These are phyloP conservation scores for Coemansia sp. DNA, from an alignment of 192 early-diverging fungal genomes.

Conservation along the genomic window DNA sequence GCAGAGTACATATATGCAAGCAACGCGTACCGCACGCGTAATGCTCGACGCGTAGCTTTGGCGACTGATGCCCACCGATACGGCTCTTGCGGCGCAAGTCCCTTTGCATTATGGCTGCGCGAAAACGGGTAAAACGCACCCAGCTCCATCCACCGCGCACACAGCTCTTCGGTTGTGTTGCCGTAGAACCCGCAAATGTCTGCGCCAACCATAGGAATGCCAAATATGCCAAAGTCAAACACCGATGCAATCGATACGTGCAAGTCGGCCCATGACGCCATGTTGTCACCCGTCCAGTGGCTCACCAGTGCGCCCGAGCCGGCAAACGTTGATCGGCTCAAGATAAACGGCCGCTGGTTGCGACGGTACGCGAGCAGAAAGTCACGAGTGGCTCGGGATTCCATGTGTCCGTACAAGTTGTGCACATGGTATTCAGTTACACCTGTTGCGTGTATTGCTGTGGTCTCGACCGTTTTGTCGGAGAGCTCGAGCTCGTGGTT, in stretches of 20 bases:
- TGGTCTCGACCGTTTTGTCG: constrained; percentile 52
- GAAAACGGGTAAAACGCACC: constrained; percentile 66
- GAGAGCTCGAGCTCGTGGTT: constrained; percentile 52
- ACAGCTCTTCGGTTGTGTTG: constrained; percentile 62
- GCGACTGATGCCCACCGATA: constrained; percentile 61
- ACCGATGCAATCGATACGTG: constrained; percentile 60
- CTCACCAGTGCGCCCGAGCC: constrained; percentile 56
- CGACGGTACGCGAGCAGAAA: constrained; percentile 43
- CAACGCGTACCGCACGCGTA: constrained; percentile 60
- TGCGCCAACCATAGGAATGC: constrained; percentile 67
- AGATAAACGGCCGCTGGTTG: constrained; percentile 58
- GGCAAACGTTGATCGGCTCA: constrained; percentile 65
- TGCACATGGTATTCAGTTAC: constrained; percentile 57
- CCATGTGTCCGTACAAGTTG: constrained; percentile 66
- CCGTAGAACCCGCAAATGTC: constrained; percentile 72
- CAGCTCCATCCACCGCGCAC: constrained; percentile 64
- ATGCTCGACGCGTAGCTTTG: constrained; percentile 55
- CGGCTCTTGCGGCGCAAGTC: constrained; percentile 57
- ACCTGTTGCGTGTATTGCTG: constrained; percentile 55
- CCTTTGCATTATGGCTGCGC: constrained; percentile 63
- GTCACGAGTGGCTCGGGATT: constrained; percentile 53
- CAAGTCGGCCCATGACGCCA: constrained; percentile 59
- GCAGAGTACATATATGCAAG: constrained; percentile 65
- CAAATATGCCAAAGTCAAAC: constrained; percentile 69
- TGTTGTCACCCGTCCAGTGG: constrained; percentile 62